phyloP scores from a whole-genome alignment of 2,329 filamentous ascomycete species.

The Phaeoacremonium minimum region DNA sequence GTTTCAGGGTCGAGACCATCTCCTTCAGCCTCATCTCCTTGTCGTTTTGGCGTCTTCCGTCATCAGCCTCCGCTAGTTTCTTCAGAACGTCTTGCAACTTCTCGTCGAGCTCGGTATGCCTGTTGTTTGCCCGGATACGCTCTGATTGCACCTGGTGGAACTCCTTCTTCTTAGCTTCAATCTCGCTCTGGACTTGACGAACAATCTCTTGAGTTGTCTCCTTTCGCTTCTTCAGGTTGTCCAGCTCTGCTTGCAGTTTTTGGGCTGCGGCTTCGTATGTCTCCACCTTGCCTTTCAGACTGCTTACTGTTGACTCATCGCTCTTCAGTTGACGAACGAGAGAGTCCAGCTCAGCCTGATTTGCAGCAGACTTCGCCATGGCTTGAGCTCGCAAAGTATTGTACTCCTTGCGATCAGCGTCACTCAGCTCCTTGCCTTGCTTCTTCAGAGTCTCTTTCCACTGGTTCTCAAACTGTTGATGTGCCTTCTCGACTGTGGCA shows the following conservation, averaged over 20 bases:
- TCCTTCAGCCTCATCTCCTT: constrained; percentile 77
- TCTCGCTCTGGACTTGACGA: constrained; percentile 69
- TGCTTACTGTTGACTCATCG: constrained; percentile 86
- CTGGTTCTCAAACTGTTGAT: constrained; percentile 81
- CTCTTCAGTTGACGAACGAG: constrained; percentile 86
- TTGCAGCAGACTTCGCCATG: constrained; percentile 73
- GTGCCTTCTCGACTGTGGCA: constrained; percentile 80
- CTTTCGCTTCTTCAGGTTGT: constrained; percentile 65
- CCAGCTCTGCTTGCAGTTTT: constrained; percentile 68
- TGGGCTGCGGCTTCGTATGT: constrained; percentile 68
- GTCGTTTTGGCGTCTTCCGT: constrained; percentile 79
- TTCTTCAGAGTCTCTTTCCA: constrained; percentile 82
- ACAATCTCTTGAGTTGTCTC: constrained; percentile 56
- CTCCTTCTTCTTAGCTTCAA: constrained; percentile 84
- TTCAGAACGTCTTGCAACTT: constrained; percentile 77
- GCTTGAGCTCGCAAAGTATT: constrained; percentile 80
- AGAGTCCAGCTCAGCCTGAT: constrained; percentile 80
- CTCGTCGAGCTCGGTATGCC: constrained; percentile 84
- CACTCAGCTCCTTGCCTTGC: constrained; percentile 80
- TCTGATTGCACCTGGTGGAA: constrained; percentile 83
- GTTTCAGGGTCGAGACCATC: constrained; percentile 79
- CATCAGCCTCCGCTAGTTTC: constrained; percentile 80
- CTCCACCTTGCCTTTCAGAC: constrained; percentile 83
- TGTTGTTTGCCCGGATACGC: constrained; percentile 73
- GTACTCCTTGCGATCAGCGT: constrained; percentile 85